phyloP scores from a whole-genome alignment of 306 rosid genomes.

The Trichosanthes truncata region DNA sequence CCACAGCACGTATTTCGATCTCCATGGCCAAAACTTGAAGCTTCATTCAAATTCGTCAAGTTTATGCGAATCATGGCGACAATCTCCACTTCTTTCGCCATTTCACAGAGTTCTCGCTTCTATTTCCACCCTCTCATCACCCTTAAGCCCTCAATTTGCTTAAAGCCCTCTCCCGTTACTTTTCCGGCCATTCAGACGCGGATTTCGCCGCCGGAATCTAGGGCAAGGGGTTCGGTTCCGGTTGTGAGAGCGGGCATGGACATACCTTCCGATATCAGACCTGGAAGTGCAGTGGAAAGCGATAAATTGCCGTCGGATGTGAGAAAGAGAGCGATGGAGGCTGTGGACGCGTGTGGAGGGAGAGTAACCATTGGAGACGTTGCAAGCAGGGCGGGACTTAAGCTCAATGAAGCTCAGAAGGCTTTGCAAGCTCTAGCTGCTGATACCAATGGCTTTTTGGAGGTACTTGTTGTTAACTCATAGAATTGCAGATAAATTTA shows the following conservation, averaged over 20 bases:
- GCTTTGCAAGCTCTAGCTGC: conserved; percentile 90
- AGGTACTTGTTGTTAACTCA: conserved; percentile 30
- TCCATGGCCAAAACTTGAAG: conserved; percentile 30
- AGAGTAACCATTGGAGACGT: conserved; percentile 89
- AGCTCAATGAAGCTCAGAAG: conserved; percentile 73
- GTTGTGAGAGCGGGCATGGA: conserved; percentile 39
- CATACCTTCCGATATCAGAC: conserved; percentile 35
- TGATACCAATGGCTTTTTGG: conserved; percentile 80
- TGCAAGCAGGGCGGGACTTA: conserved; percentile 75
- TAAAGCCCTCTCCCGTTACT: conserved; percentile 11
- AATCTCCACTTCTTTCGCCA: conserved; percentile 53
- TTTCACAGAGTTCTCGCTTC: conserved; percentile 31
- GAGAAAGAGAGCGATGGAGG: conserved; percentile 91
- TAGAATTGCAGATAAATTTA: neutral
- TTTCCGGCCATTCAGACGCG: conserved; percentile 24
- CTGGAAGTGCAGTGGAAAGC: conserved; percentile 63
- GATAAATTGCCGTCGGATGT: conserved; percentile 65
- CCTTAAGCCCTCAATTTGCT: conserved; percentile 17
- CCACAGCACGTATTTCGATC: neutral
- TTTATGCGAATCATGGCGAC: conserved; percentile 38
- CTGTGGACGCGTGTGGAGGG: conserved; percentile 69
- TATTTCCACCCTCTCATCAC: conserved; percentile 14
- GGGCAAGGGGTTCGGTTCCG: conserved; percentile 38
- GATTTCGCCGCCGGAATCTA: conserved; percentile 21
- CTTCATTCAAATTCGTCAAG: neutral